phyloP scores from a whole-genome alignment of 2,329 filamentous ascomycete species.

The Chaetomium strumarium region DNA sequence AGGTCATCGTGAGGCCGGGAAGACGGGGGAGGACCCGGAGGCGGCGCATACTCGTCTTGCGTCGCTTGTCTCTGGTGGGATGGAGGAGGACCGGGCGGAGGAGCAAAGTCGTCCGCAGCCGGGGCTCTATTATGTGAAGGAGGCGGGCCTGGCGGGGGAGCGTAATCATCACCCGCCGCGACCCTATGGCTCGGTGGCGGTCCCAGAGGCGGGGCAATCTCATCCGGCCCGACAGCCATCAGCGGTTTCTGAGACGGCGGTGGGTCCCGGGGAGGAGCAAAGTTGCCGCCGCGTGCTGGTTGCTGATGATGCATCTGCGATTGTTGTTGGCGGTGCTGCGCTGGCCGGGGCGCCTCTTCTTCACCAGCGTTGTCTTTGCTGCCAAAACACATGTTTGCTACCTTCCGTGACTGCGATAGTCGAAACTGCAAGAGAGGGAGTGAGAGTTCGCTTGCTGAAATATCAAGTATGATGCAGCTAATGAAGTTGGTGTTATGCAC shows the following conservation, averaged over 20 bases:
- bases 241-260: constrained; percentile 16
- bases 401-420: background rate
- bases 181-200: constrained; percentile 16
- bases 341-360: constrained; percentile 37
- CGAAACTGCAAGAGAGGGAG: too few species aligned
- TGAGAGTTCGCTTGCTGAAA: too few species aligned
- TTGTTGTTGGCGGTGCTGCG: constrained; percentile 19
- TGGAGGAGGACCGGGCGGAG: constrained; percentile 27
- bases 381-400: constrained; percentile 44
- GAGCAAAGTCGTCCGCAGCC: constrained; percentile 17
- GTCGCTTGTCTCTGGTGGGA: constrained; percentile 1
- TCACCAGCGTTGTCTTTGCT: constrained; percentile 35
- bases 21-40: constrained; percentile 22
- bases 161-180: constrained; percentile 13
- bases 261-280: constrained; percentile 27
- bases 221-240: background rate
- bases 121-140: constrained; percentile 1
- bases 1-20: constrained; percentile 19
- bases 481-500: too few species aligned
- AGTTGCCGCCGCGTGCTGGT: constrained; percentile 15
- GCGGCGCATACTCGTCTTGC: constrained; percentile 14
- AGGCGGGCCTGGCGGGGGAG: constrained; percentile 25
- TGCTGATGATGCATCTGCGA: background rate
- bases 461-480: too few species aligned
- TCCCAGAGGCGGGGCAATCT: constrained; percentile 23